Base-by-base conservation (phyloP, 805 yeast genomes). In the Teunomyces barrocoloradensis region DNA sequence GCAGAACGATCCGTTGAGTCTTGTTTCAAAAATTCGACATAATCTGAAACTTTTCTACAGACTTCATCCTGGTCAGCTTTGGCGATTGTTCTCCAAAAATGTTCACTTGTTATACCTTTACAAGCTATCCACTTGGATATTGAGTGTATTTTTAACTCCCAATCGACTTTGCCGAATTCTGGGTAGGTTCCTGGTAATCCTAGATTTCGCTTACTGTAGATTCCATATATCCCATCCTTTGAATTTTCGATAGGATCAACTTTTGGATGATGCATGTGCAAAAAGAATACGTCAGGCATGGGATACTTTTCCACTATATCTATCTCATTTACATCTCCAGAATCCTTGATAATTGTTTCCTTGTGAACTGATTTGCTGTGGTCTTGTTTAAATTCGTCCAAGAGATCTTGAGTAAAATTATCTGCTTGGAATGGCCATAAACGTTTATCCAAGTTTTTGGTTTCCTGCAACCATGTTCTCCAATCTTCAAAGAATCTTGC, bases 81-180 rank as follows among this genome's bases (percentile, higher is more conserved):
- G 6, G 53, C 55, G 4, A 54, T 51, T 2, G 50, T 47, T 37
- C 46, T 47, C 63, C 64, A 61, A 46, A 56, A 60, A 6, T 44
- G 13, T 7, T 49, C 52, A 37, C 58, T 53, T 20, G 53, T 50
- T 37, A 61, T 53, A 5, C 60, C 63, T 33, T 47, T 40, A 41
- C 65, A 61, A 3, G 61, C 62, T 18, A 61, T 55, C 63, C 63
- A 61, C 43, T 56, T 52, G 10, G 61, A 52, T 21, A 59, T 58
- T 6, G 57, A 44, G 45, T 59, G 57, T 47, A 61, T 56, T 37
- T 43, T 51, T 43, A 60, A 52, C 44, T 61, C 65, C 65, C 65
- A 61, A 36, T 61, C 64, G 3, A 55, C 51, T 3, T 37, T 29
- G 2, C 61, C 61, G 27, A 53, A 55, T n/a, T 48, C 45, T 5